These are phyloP conservation scores for Arabidopsis lyrata DNA, from an alignment of 441 rosid genomes.

Conservation along the genomic window DNA sequence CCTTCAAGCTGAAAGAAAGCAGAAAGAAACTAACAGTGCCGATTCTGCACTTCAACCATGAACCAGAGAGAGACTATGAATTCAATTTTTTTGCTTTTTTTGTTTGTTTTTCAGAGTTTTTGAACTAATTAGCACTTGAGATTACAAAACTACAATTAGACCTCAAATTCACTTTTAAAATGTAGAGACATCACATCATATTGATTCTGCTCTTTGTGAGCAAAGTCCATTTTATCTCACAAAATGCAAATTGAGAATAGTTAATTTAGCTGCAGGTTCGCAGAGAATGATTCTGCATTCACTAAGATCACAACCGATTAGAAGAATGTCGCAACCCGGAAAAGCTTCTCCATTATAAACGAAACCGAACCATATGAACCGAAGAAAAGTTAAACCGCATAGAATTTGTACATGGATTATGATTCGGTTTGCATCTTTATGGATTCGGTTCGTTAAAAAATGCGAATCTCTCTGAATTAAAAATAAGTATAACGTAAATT, in stretches of 20 bases:
- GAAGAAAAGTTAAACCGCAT: not conserved
- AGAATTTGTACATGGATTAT: not conserved
- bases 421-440: not conserved
- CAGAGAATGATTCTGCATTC: too few species aligned
- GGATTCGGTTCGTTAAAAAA: slow-evolving; percentile 6
- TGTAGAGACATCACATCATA: not conserved
- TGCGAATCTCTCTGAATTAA: not conserved
- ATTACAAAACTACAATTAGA: not conserved
- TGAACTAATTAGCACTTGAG: slow-evolving; percentile 18
- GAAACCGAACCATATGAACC: not conserved
- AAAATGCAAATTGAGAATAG: not conserved
- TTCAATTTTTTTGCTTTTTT: not conserved
- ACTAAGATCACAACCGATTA: too few species aligned
- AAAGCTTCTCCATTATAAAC: too few species aligned
- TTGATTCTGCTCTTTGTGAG: not conserved
- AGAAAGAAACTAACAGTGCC: slow-evolving; percentile 38
- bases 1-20: slow-evolving; percentile 93
- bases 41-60: slow-evolving; percentile 35
- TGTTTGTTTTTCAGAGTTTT: not conserved
- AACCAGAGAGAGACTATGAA: slow-evolving; percentile 18
- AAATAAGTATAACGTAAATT: not conserved
- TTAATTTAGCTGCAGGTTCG: too few species aligned
- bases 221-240: not conserved
- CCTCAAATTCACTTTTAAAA: not conserved
- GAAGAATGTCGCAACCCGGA: too few species aligned